Evolutionary conservation across 2,329 filamentous ascomycete genomes (phyloP), one percentile per base, ranked within the genome.

Genomic region (Cercospora sesami): DNA sequence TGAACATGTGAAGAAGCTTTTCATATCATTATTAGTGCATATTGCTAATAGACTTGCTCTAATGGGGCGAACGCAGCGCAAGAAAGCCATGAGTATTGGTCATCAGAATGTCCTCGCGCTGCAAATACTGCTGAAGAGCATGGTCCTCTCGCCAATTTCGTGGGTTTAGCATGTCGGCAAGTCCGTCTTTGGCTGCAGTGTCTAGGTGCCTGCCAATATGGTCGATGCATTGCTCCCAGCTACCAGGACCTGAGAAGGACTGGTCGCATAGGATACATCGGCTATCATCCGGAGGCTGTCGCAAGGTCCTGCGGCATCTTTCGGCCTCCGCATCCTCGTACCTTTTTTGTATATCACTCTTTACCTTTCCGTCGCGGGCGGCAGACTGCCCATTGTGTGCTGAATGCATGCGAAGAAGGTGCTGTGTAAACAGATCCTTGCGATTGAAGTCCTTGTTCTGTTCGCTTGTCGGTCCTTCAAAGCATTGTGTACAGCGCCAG

Each of bases 391-490:
- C 23, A 30, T 5, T 16, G 0, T 12, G n/a, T 0, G 16, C 0
- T 6, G 31, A 86, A 85, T 97, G 94, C 92, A 96, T 96, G 58
- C 94, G 90, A 5, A 92, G 87, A 2, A 94, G 85, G 76, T 97
- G 94, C 75, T 96, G 93, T 0, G 90, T 92, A 81, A 94, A 97
- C 9, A 97, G 86, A 75, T 98, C 94, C 77, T 96, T 97, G 74
- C 94, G 91, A 80, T 96, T 96, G 83, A 97, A 98, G 78, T 3
- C 6, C 33, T 36, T 36, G 14, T 16, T 2, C 3, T 39, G 14
- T 3, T 39, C 36, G 36, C 36, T n/a, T 8, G 14, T 4, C 4
- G 5, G 5, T 3, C 36, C 16, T n/a, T 39, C 2, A 0, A 36
- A 5, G 69, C 87, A 90, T 33, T 90, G 82, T 71, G 89, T 86